Percentiles rank a stretch among this genome's conserved stretches.
phyloP scores from a whole-genome alignment of 2,329 filamentous ascomycete species.

The Raffaelea ambrosiae region DNA sequence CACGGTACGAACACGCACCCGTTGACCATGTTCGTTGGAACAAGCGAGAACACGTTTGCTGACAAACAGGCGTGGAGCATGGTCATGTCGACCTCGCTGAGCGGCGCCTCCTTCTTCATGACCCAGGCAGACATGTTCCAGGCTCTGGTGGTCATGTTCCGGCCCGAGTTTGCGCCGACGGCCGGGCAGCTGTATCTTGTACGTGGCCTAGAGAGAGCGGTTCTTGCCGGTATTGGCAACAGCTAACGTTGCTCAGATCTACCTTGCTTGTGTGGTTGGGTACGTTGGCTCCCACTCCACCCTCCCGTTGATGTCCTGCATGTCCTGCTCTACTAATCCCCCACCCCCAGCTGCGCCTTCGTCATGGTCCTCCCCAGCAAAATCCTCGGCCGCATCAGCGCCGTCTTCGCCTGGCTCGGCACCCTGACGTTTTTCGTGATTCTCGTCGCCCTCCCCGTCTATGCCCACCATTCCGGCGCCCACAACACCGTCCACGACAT shows the following conservation, averaged over 20 bases:
- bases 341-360: background rate
- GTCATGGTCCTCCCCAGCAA: slow-evolving; percentile 5
- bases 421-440: slow-evolving; percentile 3
- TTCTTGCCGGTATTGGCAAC: no score
- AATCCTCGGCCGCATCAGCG: slow-evolving; percentile 5
- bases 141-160: slow-evolving; percentile 5
- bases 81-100: slow-evolving; percentile 5
- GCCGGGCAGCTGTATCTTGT: slow-evolving; percentile 4
- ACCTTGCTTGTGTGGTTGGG: slow-evolving; percentile 2
- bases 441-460: slow-evolving; percentile 3
- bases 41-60: background rate
- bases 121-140: slow-evolving; percentile 7
- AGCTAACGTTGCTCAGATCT: no score
- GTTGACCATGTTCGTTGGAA: background rate
- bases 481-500: slow-evolving; percentile 4
- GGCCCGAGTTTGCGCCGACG: slow-evolving; percentile 1
- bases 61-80: slow-evolving; percentile 8
- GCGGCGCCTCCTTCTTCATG: slow-evolving; percentile 6
- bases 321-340: background rate
- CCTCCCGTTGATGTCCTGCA: background rate
- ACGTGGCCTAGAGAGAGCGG: no score
- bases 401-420: slow-evolving; percentile 4
- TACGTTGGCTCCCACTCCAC: background rate
- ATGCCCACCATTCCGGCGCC: background rate
- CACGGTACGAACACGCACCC: no score